These are phyloP conservation scores for Malassezia sp. DNA, from an alignment of 1,284 basidiomycete genomes.

Conservation along the genomic window DNA sequence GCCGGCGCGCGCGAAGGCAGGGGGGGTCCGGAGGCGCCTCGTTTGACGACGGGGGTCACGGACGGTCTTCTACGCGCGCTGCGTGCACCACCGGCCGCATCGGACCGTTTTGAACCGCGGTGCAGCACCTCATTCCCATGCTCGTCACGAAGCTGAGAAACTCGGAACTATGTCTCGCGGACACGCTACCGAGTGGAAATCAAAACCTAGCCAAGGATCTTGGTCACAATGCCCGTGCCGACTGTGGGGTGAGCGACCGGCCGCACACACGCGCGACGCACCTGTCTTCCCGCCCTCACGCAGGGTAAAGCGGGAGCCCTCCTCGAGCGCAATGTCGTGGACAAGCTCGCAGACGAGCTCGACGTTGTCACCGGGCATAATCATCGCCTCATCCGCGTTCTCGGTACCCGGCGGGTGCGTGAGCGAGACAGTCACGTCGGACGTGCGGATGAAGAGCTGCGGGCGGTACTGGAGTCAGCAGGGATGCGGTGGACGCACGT, in stretches of 20 bases:
- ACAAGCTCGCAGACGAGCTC: slow-evolving; percentile 78
- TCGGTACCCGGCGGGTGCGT: slow-evolving; percentile 68
- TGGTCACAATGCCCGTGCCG: slow-evolving; percentile 44
- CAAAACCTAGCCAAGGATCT: slow-evolving; percentile 32
- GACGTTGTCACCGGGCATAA: slow-evolving; percentile 97
- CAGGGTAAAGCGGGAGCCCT: slow-evolving; percentile 89
- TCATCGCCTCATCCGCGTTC: slow-evolving; percentile 53
- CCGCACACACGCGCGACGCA: slow-evolving; percentile 2
- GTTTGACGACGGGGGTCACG: too few relatives aligned
- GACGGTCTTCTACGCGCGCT: too few relatives aligned
- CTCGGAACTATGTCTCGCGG: too few relatives aligned
- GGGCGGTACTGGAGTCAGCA: slow-evolving; percentile 59
- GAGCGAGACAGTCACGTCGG: slow-evolving; percentile 77
- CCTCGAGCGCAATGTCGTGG: slow-evolving; percentile 81
- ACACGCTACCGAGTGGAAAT: too few relatives aligned
- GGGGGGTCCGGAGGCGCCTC: too few relatives aligned
- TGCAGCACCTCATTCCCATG: too few relatives aligned
- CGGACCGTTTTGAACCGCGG: too few relatives aligned
- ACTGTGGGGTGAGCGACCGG: slow-evolving; percentile 10
- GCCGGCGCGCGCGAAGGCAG: too few relatives aligned
- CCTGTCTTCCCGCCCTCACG: slow-evolving; percentile 86
- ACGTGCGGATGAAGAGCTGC: slow-evolving; percentile 90
- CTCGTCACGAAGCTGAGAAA: too few relatives aligned
- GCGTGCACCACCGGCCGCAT: too few relatives aligned
- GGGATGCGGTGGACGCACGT: slow-evolving; percentile 44